phyloP scores from a whole-genome alignment of 176 grass and related monocot genomes.

The Hordeum vulgare region MorexV3_pseudomolecules_assembly NC_058518.1:369782933-369783432 shows the following conservation, averaged over 20 bases:
- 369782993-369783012: not conserved
- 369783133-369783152: not conserved
- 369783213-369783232: not conserved
- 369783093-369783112: not conserved
- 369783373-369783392: constrained; percentile 51
- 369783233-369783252: not conserved
- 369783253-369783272: not conserved
- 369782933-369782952: not conserved
- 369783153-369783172: not conserved
- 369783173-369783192: not conserved
- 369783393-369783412: not conserved
- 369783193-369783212: not conserved
- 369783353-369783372: constrained; percentile 49
- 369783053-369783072: not conserved
- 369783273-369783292: not conserved
- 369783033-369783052: not conserved
- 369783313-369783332: constrained; percentile 34
- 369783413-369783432: not conserved
- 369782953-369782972: not conserved
- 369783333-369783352: not conserved
- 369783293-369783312: constrained; percentile 8
- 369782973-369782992: not conserved
- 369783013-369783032: not conserved
- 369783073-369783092: not conserved
- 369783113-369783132: not conserved